phyloP scores from a whole-genome alignment of 257 asterid species.

The Rehmannia glutinosa region DNA sequence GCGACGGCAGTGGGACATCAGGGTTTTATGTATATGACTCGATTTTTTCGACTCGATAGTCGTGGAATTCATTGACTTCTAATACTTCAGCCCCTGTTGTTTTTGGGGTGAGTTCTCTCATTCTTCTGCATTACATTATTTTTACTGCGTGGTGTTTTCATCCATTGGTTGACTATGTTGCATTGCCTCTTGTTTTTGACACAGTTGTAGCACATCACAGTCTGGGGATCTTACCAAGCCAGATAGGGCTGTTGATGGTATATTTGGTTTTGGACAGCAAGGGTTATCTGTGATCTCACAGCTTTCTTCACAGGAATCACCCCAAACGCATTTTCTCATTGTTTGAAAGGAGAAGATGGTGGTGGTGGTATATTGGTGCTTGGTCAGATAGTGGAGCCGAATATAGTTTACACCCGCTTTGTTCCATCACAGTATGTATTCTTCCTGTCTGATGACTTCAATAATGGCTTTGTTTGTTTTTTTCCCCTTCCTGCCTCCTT shows the following conservation, averaged over 20 bases:
- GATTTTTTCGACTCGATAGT: conserved; percentile 61
- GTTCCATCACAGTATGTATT: conserved; percentile 84
- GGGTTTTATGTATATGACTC: conserved; percentile 81
- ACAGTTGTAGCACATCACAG: conserved; percentile 94
- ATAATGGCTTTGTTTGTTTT: neutral
- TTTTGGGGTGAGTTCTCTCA: conserved; percentile 79
- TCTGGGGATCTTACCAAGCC: conserved; percentile 85
- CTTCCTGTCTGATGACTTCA: conserved; percentile 11
- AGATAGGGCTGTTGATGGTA: conserved; percentile 96
- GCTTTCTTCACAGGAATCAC: conserved; percentile 77
- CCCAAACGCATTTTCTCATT: conserved; percentile 88
- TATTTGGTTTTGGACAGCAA: conserved; percentile 96
- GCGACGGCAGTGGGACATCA: conserved; percentile 97
- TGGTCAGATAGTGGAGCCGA: conserved; percentile 86
- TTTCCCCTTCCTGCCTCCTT: neutral
- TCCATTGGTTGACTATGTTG: conserved; percentile 19
- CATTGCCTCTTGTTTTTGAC: neutral
- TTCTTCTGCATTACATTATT: neutral
- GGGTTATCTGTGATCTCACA: conserved; percentile 87
- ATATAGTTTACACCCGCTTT: conserved; percentile 85
- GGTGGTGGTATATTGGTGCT: conserved; percentile 96
- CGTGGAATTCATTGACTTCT: conserved; percentile 51
- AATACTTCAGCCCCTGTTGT: conserved; percentile 81
- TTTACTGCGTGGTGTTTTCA: neutral
- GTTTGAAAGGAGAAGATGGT: conserved; percentile 71